Evolutionary conservation across 2,329 filamentous ascomycete species (phyloP).

Genomic region (Calonectria leucothoes): DNA sequence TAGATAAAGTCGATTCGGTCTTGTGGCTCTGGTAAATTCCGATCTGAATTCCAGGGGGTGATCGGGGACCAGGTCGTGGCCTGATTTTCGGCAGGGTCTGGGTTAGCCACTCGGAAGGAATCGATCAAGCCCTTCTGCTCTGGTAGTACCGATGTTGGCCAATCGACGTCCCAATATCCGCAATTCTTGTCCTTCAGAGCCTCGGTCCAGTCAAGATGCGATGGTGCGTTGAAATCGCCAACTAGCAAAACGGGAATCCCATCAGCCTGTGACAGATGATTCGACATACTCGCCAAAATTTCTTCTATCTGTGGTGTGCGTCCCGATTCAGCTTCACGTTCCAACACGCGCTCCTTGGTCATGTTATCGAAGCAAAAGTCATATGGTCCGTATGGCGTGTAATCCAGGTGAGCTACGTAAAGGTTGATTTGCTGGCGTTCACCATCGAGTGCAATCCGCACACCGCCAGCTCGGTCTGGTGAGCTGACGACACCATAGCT

Average conservation of each 20-base stretch:
- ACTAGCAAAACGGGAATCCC: background rate
- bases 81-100: background rate
- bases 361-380: background rate
- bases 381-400: background rate
- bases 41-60: background rate
- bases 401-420: background rate
- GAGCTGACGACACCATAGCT: background rate
- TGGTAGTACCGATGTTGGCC: background rate
- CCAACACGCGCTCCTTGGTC: background rate
- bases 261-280: background rate
- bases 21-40: background rate
- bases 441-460: background rate
- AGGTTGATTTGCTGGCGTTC: constrained; percentile 1
- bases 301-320: background rate
- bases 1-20: background rate
- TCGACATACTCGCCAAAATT: background rate
- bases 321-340: background rate
- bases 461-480: background rate
- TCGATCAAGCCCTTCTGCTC: background rate
- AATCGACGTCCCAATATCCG: background rate
- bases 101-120: background rate
- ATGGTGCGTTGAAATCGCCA: background rate
- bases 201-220: background rate
- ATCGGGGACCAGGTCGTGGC: background rate
- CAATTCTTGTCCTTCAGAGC: background rate